These are phyloP conservation scores for Fusarium keratoplasticum DNA, from an alignment of 2,329 filamentous ascomycete genomes.

Conservation along the genomic window DNA sequence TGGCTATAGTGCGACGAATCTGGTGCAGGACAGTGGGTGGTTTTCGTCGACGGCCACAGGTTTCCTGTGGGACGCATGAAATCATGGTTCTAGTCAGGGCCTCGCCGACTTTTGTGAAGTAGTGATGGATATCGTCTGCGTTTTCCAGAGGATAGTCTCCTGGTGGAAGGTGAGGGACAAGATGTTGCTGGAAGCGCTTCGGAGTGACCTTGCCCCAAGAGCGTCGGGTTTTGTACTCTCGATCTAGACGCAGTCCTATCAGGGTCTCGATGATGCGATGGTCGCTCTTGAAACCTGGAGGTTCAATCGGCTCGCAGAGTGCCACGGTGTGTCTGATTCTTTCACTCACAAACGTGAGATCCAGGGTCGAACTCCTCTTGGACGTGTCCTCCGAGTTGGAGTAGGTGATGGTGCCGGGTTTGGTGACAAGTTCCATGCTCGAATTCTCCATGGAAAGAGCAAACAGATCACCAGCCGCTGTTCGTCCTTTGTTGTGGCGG, in stretches of 20 bases:
- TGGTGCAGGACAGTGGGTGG: not conserved
- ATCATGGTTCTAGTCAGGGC: not conserved
- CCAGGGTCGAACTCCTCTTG: not conserved
- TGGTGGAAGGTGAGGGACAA: not conserved
- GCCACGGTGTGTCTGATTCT: not conserved
- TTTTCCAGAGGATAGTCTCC: not conserved
- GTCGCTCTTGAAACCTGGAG: not conserved
- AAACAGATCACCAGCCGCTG: not conserved
- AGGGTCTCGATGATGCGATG: not conserved
- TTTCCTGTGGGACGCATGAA: not conserved
- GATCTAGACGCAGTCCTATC: not conserved
- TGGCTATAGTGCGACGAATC: not conserved
- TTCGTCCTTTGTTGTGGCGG: not conserved
- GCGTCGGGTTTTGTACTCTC: not conserved
- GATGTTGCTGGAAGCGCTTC: not conserved
- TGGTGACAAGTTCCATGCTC: not conserved
- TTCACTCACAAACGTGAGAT: not conserved
- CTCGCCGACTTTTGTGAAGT: not conserved
- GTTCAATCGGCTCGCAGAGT: not conserved
- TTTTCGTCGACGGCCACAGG: not conserved
- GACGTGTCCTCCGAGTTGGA: slow-evolving; percentile 2
- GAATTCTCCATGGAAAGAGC: not conserved
- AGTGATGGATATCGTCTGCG: not conserved
- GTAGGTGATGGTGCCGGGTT: not conserved
- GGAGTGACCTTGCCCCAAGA: not conserved